Base-by-base conservation (phyloP, 2,329 filamentous ascomycete genomes). In the Ophiocordyceps australis region DNA sequence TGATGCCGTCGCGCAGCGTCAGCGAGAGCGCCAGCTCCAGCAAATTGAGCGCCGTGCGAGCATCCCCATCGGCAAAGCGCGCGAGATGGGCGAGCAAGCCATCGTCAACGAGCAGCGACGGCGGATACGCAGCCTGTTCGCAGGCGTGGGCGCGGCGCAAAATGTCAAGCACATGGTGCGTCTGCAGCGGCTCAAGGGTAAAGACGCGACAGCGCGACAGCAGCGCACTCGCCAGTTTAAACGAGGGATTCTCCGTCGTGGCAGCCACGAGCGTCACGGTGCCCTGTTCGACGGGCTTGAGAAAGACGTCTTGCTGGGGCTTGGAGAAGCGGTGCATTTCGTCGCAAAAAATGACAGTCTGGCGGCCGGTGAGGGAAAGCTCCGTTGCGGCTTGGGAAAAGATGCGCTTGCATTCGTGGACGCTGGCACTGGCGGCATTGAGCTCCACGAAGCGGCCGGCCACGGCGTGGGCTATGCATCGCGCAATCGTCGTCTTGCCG, bases 321-420 rank as follows among this genome's bases (percentile, higher is more conserved):
- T 93, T 94, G 38, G 67, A 78, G 57, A 93, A 93, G 16, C 86
- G 62, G 50, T 93, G 83, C 24, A 94, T 89, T 57, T 95, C 89
- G 53, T 98, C 89, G 54, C 86, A 94, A 48, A 98, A 98, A 35
- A 98, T 72, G 35, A 98, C 92, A 0, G 89, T 95, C 53, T 80
- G 86, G 32, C 83, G 66, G 2, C 86, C 86, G 0, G 82, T 91
- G 26, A 95, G 57, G 2, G 61, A 56, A 24, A 83, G 54, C 46
- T 95, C 89, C 40, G 73, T 79, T 31, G 68, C 71, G 0, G 89
- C 85, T 37, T 94, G 83, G 14, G 62, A 57, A 41, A 95, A 94
- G 28, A 94, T 64, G 57, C 83, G 89, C 54, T 94, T 93, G 62
- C 78, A 85, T 47, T 95, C 86, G 14, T 66, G 73, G 12, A 95